These are phyloP conservation scores for Epicoccum nigrum DNA, from an alignment of 2,329 filamentous ascomycete genomes.

Conservation along the genomic window DNA sequence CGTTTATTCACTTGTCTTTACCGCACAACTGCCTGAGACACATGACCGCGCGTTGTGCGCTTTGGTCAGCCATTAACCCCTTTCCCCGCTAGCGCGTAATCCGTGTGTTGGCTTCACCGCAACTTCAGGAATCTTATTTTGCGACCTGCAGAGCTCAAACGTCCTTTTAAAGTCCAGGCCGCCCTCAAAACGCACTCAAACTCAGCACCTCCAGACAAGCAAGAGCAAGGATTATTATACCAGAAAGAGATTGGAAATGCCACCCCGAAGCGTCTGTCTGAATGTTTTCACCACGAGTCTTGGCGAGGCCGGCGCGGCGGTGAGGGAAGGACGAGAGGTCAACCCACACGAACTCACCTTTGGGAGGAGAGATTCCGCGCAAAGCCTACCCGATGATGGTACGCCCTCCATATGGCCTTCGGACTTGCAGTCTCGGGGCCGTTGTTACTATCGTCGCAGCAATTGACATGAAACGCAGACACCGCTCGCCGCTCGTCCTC, in stretches of 20 bases:
- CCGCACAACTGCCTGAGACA: conserved; percentile 31
- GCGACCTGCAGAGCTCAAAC: conserved; percentile 28
- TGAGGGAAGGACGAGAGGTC: conserved; percentile 33
- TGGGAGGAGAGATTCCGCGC: conserved; percentile 39
- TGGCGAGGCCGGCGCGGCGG: conserved; percentile 36
- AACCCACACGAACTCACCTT: conserved; percentile 19
- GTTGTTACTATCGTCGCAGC: conserved; percentile 2
- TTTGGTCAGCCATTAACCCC: conserved; percentile 42
- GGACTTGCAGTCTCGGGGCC: not conserved
- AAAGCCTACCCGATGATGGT: conserved; percentile 32
- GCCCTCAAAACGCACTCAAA: conserved; percentile 18
- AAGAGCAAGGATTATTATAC: conserved; percentile 17
- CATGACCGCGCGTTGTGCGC: conserved; percentile 39
- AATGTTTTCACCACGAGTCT: conserved; percentile 46
- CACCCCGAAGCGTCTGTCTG: conserved; percentile 44
- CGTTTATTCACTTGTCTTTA: conserved; percentile 8
- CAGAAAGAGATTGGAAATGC: conserved; percentile 36
- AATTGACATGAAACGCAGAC: conserved; percentile 21
- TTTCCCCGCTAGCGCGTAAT: conserved; percentile 35
- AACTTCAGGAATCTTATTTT: conserved; percentile 42
- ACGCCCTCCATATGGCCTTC: conserved; percentile 7
- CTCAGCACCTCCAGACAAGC: conserved; percentile 16
- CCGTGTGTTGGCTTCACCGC: conserved; percentile 48
- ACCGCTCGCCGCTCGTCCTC: conserved; percentile 30
- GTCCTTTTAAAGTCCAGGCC: conserved; percentile 34